Evolutionary conservation across 352 stramenopile genomes (phyloP), one percentile per base, ranked within the genome.

Genomic region (Peronosclerospora sorghi): DNA sequence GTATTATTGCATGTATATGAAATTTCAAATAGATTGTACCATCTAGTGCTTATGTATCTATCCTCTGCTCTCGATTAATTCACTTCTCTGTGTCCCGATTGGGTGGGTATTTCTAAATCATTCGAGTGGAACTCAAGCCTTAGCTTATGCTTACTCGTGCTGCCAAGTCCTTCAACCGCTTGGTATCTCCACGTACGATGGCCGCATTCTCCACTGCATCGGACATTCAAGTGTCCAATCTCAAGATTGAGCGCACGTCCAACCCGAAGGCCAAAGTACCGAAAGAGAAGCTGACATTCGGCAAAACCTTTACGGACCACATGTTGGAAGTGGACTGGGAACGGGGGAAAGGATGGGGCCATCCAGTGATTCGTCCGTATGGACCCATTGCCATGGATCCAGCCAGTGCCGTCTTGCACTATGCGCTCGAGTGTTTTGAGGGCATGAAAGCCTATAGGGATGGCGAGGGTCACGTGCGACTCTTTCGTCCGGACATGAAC

Each of bases 401-500:
- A 24, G 95, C 94, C 13, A 83, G 86, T 39, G 73, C 79, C 21
- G 78, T 84, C 13, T 72, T 98, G 39, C 94, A 98, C 73, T 98
- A 98, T 55, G 93, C 84, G 6, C 68, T 97, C 18, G 62, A 92
- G 77, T 97, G 89, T 54, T 97, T 97, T 56, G 90, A 97, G 70
- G 95, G 90, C 23, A 95, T 97, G 85, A 97, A 97, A 59, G 89
- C 90, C 1, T 97, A 97, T 56, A 71, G 86, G 32, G 79, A 86
- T 35, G 61, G 70, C 15, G 48, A 94, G 13, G 83, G 86, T 27
- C 77, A 82, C 26, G 60, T 98, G 32, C 82, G 87, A 27, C 70
- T 98, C 35, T 98, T 98, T 68, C 91, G 95, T 46, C 93, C 93
- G 9, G 84, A 97, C 41, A 89, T 95, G 68, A 98, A 98, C 68